phyloP scores from a whole-genome alignment of 2,329 filamentous ascomycete species.

The Stromatinia cepivora region DNA sequence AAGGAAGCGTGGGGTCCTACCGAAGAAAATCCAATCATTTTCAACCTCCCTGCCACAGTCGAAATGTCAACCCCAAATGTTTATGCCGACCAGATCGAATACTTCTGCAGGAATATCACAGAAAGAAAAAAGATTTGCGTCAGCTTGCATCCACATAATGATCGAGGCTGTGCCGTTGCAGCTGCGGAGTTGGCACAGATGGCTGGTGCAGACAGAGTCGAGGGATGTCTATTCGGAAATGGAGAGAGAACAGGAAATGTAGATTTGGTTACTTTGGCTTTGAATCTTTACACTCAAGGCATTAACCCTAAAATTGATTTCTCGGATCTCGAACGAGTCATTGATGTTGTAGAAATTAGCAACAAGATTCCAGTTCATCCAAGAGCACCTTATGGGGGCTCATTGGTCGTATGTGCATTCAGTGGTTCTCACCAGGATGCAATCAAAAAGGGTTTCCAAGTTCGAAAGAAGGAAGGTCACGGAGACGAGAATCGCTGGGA shows the following conservation, averaged over 20 bases:
- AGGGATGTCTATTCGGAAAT: conserved; percentile 92
- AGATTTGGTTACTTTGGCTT: conserved; percentile 84
- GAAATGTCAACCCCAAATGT: conserved; percentile 94
- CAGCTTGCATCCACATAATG: conserved; percentile 92
- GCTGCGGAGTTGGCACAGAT: conserved; percentile 92
- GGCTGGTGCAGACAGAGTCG: conserved; percentile 92
- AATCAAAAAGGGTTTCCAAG: conserved; percentile 87
- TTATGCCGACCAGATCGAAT: conserved; percentile 95
- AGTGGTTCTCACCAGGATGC: conserved; percentile 92
- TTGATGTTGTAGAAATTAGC: conserved; percentile 85
- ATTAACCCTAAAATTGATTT: conserved; percentile 85
- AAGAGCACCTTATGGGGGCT: conserved; percentile 85
- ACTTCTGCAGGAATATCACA: conserved; percentile 82
- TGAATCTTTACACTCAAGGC: conserved; percentile 95
- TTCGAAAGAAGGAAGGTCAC: conserved; percentile 60
- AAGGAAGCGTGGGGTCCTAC: conserved; percentile 90
- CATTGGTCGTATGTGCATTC: conserved; percentile 90
- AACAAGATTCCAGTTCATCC: conserved; percentile 95
- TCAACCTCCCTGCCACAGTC: conserved; percentile 95
- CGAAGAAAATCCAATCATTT: conserved; percentile 80
- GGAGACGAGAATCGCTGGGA: conserved; percentile 59
- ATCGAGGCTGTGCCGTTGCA: conserved; percentile 85
- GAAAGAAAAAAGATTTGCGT: conserved; percentile 86
- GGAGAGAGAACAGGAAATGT: conserved; percentile 96
- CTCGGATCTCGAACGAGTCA: conserved; percentile 81